phyloP scores from a whole-genome alignment of 2,329 filamentous ascomycete species.

The Alternaria sp. region DNA sequence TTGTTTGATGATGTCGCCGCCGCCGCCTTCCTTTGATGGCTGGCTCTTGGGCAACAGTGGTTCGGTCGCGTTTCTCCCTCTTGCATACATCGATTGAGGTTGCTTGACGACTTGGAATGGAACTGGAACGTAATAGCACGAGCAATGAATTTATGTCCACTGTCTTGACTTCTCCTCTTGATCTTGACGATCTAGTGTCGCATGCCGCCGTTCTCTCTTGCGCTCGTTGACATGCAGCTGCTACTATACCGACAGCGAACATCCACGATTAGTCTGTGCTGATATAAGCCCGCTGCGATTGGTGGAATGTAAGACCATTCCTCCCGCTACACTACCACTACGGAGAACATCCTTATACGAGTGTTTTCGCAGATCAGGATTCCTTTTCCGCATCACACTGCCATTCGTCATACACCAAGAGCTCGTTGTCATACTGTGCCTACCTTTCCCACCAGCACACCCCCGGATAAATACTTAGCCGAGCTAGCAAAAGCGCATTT shows the following conservation, averaged over 20 bases:
- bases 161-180: not conserved
- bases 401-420: not conserved
- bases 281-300: not conserved
- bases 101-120: not conserved
- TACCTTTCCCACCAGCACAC: not conserved
- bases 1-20: not conserved
- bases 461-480: not conserved
- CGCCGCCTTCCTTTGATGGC: not conserved
- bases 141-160: not conserved
- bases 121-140: not conserved
- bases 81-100: not conserved
- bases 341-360: not conserved
- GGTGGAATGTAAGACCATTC: not conserved
- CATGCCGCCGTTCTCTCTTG: not conserved
- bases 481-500: not conserved
- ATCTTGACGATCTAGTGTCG: slow-evolving; percentile 5
- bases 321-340: not conserved
- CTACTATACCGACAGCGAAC: not conserved
- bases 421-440: not conserved
- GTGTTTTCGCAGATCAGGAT: not conserved
- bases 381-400: not conserved
- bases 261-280: not conserved
- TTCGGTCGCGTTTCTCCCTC: not conserved
- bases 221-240: not conserved
- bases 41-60: not conserved